Percentiles rank a stretch among this genome's conserved stretches.
phyloP scores from a whole-genome alignment of 2,329 filamentous ascomycete genomes.

The Colletotrichum magnum region DNA sequence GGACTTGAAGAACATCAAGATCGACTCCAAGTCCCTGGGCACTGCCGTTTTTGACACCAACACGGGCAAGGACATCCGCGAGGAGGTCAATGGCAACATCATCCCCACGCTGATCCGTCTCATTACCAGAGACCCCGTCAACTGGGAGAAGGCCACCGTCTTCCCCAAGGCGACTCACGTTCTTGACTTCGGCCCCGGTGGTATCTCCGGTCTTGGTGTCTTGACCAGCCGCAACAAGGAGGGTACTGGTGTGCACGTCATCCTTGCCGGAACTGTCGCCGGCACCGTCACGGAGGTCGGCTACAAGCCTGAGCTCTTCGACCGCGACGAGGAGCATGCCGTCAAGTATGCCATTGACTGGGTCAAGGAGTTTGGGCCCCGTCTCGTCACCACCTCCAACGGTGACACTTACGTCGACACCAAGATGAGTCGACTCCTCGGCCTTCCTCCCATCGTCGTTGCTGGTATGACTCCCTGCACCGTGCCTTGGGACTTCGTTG shows the following conservation, averaged over 20 bases:
- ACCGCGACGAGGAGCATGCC: conserved; percentile 94
- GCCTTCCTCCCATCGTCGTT: conserved; percentile 89
- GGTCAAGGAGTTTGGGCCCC: conserved; percentile 98
- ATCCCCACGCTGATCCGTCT: conserved; percentile 90
- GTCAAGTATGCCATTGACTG: conserved; percentile 97
- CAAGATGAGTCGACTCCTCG: conserved; percentile 91
- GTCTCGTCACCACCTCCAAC: conserved; percentile 87
- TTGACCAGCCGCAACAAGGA: conserved; percentile 99
- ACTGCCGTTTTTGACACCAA: conserved; percentile 94
- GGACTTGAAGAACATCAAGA: conserved; percentile 86
- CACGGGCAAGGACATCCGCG: conserved; percentile 86
- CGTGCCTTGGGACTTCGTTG: conserved; percentile 91
- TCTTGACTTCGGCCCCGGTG: conserved; percentile 95
- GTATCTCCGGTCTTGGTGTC: conserved; percentile 95
- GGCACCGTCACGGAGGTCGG: conserved; percentile 92
- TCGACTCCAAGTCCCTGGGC: conserved; percentile 79
- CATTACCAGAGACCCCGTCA: conserved; percentile 93
- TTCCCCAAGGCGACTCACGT: conserved; percentile 95
- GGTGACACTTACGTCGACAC: conserved; percentile 96
- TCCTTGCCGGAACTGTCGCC: conserved; percentile 93
- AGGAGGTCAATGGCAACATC: conserved; percentile 80
- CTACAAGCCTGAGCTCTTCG: conserved; percentile 98
- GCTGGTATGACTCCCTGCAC: conserved; percentile 95
- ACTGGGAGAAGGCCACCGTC: conserved; percentile 95
- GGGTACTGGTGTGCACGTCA: conserved; percentile 95